These are phyloP conservation scores for Leucosporidium yakuticum DNA, from an alignment of 768 basidiomycete species.

Conservation along the genomic window DNA sequence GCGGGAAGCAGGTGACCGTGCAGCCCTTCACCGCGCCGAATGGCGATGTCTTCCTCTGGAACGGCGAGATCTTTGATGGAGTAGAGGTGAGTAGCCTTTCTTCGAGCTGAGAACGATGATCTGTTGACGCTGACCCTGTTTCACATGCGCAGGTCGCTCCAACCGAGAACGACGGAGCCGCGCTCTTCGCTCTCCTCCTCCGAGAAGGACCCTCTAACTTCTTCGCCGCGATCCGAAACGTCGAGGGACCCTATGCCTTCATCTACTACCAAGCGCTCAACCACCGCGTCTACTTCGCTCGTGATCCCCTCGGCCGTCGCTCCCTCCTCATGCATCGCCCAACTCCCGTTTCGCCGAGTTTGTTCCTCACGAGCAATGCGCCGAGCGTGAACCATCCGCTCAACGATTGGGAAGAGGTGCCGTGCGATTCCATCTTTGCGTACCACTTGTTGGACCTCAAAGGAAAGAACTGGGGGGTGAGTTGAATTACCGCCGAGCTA, in stretches of 20 bases:
- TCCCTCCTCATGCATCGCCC: constrained; percentile 72
- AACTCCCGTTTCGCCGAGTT: constrained; percentile 49
- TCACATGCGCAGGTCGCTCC: constrained; percentile 51
- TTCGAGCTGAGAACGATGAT: neutral
- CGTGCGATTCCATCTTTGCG: constrained; percentile 11
- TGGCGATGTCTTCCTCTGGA: constrained; percentile 57
- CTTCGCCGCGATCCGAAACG: constrained; percentile 51
- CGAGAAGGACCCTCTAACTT: constrained; percentile 47
- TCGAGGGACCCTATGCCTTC: constrained; percentile 87
- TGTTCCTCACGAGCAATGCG: constrained; percentile 65
- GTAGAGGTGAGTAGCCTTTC: constrained; percentile 52
- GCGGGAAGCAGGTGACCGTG: constrained; percentile 54
- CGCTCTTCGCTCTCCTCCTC: constrained; percentile 47
- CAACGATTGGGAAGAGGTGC: constrained; percentile 48
- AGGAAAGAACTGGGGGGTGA: constrained; percentile 10
- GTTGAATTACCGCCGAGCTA: neutral
- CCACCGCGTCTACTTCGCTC: constrained; percentile 59
- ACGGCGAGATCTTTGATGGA: constrained; percentile 63
- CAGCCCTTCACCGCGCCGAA: constrained; percentile 71
- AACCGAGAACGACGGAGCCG: constrained; percentile 67
- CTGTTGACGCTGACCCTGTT: neutral
- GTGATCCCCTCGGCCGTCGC: constrained; percentile 78
- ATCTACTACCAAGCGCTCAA: constrained; percentile 57
- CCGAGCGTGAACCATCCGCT: constrained; percentile 53
- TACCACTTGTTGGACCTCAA: constrained; percentile 5